Conservation (phyloP, 1,139 yeast genomes). For the Protomyces gravidus region DNA sequence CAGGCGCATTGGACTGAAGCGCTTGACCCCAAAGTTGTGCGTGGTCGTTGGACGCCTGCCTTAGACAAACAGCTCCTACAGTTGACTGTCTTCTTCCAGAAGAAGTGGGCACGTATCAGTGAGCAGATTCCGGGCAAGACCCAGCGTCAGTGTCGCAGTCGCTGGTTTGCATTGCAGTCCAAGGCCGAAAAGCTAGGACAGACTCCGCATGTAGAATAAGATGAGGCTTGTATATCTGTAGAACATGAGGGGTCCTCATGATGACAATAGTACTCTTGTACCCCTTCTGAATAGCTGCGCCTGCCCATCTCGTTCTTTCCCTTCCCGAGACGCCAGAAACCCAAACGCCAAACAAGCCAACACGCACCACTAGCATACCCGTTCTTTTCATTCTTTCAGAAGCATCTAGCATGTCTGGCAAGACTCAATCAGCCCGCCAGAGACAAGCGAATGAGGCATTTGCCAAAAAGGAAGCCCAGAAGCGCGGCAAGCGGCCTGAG, state of each 20-base stretch:
- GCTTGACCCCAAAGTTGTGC: conserved; percentile 72
- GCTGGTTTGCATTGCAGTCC: conserved; percentile 9
- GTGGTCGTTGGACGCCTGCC: conserved; percentile 73
- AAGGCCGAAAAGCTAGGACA: not conserved
- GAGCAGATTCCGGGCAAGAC: conserved; percentile 5
- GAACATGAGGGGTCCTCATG: too few species aligned
- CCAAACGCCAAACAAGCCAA: too few species aligned
- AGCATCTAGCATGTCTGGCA: conserved; percentile 24
- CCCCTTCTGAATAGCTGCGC: too few species aligned
- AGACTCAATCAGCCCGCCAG: conserved; percentile 17
- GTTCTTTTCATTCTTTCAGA: not conserved
- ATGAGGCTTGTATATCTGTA: too few species aligned
- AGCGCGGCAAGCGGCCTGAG: conserved; percentile 21
- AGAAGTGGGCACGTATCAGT: conserved; percentile 58
- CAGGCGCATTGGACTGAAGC: conserved; percentile 87
- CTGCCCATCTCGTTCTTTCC: not conserved
- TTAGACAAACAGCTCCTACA: conserved; percentile 68
- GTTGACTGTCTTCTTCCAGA: conserved; percentile 66
- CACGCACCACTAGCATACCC: too few species aligned
- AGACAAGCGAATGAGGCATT: conserved; percentile 25
- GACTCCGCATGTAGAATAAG: too few species aligned
- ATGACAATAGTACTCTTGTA: too few species aligned
- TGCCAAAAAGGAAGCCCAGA: conserved; percentile 18
- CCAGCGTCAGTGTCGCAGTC: conserved; percentile 20
- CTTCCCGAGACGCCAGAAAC: too few species aligned